Conservation (phyloP, 495 filamentous ascomycete species). For the Gamarada debralockiae region DNA sequence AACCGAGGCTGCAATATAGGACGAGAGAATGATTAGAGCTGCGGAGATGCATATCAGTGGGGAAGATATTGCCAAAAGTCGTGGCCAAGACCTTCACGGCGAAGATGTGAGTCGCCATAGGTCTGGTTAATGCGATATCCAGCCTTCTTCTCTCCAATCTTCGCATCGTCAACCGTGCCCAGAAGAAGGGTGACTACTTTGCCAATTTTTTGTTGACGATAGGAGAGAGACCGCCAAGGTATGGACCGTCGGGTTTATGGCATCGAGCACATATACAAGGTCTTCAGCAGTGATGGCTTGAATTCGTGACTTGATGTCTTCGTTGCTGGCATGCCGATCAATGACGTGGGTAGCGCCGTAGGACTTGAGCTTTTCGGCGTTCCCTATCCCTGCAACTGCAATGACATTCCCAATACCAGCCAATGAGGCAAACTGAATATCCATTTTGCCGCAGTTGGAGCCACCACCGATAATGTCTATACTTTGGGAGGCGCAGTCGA, state of each 20-base stretch:
- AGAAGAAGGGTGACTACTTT: constrained; percentile 7
- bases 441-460: constrained; percentile 29
- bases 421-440: constrained; percentile 26
- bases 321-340: constrained; percentile 35
- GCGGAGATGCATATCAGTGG: no score
- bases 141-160: neutral
- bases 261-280: constrained; percentile 24
- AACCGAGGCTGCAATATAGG: neutral
- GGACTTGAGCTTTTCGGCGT: constrained; percentile 11
- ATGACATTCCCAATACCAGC: constrained; percentile 28
- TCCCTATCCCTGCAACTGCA: constrained; percentile 7
- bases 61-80: no score
- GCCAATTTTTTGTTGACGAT: constrained; percentile 14
- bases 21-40: neutral
- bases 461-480: constrained; percentile 17
- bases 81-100: no score
- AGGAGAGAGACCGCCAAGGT: constrained; percentile 1
- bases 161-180: constrained; percentile 4
- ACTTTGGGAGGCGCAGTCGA: neutral
- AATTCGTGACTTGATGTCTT: constrained; percentile 34
- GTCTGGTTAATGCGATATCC: neutral
- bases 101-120: no score
- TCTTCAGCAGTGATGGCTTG: constrained; percentile 24
- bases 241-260: constrained; percentile 26
- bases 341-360: constrained; percentile 33